Evolutionary conservation across 2,329 filamentous ascomycete species (phyloP).

Genomic region (Cladosporium sp.): DNA sequence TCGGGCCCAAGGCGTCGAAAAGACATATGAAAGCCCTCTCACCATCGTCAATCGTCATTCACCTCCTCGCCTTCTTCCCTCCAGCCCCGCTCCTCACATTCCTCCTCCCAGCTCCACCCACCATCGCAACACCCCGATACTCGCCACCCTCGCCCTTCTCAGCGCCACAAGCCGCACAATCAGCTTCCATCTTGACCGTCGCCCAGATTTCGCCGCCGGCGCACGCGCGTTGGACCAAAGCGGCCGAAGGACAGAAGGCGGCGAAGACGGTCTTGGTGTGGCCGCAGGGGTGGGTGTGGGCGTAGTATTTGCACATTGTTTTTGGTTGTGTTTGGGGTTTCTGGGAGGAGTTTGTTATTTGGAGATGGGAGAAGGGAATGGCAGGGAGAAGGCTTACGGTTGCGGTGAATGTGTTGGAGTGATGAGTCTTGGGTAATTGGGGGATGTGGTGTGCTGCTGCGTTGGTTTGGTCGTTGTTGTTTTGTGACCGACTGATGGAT

Average conservation of each 20-base stretch:
- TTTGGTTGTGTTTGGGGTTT: neutral
- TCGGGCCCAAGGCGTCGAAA: no score
- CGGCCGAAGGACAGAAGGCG: slow-evolving; percentile 35
- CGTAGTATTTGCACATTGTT: slow-evolving; percentile 50
- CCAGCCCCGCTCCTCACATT: neutral
- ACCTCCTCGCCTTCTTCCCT: slow-evolving; percentile 9
- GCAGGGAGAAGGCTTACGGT: neutral
- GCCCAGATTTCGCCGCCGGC: slow-evolving; percentile 39
- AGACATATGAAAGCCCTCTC: no score
- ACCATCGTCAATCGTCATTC: neutral
- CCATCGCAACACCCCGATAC: neutral
- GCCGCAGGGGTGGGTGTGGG: slow-evolving; percentile 48
- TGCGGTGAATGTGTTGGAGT: neutral
- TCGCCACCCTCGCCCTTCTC: slow-evolving; percentile 16
- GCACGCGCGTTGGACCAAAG: slow-evolving; percentile 37
- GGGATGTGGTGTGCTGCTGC: neutral
- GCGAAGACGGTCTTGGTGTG: slow-evolving; percentile 45
- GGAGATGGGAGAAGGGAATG: neutral
- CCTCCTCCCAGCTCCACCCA: neutral
- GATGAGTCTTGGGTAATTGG: neutral
- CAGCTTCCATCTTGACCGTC: slow-evolving; percentile 38
- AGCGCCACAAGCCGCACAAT: slow-evolving; percentile 33
- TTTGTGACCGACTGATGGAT: neutral
- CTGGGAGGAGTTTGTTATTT: neutral
- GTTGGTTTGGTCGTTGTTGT: neutral